phyloP scores from a whole-genome alignment of 305 asterid species.

The Nicotiana rustica region DNA sequence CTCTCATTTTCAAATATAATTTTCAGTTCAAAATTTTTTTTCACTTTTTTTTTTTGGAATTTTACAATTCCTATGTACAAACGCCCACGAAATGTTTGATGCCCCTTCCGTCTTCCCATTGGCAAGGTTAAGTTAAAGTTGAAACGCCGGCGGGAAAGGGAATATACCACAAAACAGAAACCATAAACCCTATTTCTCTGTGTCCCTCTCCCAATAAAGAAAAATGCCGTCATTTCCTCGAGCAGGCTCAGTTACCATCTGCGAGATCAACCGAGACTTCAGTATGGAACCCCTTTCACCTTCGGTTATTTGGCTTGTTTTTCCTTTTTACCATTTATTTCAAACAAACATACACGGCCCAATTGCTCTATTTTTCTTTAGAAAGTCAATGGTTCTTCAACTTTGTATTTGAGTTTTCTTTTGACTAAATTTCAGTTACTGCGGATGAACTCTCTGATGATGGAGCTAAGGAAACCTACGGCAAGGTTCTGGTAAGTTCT shows the following conservation, averaged over 20 bases:
- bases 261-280: constrained; percentile 90
- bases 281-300: constrained; percentile 40
- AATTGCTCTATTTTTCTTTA: background rate
- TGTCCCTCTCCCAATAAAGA: background rate
- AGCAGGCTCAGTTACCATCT: constrained; percentile 84
- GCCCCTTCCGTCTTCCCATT: too few relatives aligned
- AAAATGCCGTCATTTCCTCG: constrained; percentile 83
- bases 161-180: constrained; percentile 35
- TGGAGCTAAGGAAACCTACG: constrained; percentile 78
- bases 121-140: too few relatives aligned
- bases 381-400: background rate
- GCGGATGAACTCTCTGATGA: constrained; percentile 77
- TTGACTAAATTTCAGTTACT: constrained; percentile 63
- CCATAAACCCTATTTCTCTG: constrained; percentile 53
- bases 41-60: too few relatives aligned
- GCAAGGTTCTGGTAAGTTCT: constrained; percentile 66
- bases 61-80: too few relatives aligned
- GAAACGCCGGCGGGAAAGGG: constrained; percentile 45
- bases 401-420: background rate
- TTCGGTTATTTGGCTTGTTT: too few relatives aligned
- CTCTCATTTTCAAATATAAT: too few relatives aligned
- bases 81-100: too few relatives aligned
- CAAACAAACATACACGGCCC: background rate
- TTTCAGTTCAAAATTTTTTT: too few relatives aligned
- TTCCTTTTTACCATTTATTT: background rate